Conservation (phyloP, 805 yeast species). For the Pichia rugopelliculosa region DNA sequence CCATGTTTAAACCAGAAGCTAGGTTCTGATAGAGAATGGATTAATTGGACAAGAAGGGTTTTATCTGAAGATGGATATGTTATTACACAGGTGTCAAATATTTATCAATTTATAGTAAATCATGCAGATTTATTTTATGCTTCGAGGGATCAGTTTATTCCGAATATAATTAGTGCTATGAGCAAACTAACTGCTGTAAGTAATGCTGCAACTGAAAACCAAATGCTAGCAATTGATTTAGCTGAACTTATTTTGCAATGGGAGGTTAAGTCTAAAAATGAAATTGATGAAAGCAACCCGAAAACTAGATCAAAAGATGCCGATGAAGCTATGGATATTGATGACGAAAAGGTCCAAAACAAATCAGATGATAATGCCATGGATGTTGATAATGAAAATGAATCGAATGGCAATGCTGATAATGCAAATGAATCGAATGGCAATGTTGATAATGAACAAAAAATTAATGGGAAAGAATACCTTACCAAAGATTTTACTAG, state of each 20-base stretch:
- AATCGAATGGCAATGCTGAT: constrained; percentile 10
- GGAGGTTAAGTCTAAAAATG: constrained; percentile 47
- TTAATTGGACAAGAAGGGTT: constrained; percentile 91
- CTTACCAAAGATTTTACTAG: no score
- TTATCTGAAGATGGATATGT: constrained; percentile 84
- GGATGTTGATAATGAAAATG: constrained; percentile 16
- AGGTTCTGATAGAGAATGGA: constrained; percentile 62
- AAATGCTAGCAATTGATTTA: constrained; percentile 77
- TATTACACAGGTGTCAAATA: constrained; percentile 76
- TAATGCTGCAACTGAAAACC: constrained; percentile 74
- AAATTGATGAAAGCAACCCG: background rate
- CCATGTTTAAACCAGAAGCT: constrained; percentile 74
- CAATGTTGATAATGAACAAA: no score
- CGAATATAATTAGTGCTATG: constrained; percentile 86
- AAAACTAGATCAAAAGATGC: background rate
- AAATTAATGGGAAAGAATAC: no score
- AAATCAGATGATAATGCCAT: constrained; percentile 12
- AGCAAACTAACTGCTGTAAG: constrained; percentile 77
- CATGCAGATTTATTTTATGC: constrained; percentile 79
- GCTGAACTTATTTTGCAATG: constrained; percentile 81
- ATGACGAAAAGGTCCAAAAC: background rate
- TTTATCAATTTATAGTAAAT: constrained; percentile 81
- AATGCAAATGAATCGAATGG: no score
- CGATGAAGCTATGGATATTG: constrained; percentile 3
- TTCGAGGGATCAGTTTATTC: constrained; percentile 82